Base-by-base conservation (phyloP, 306 rosid species). In the Ammopiptanthus mongolicus region DNA sequence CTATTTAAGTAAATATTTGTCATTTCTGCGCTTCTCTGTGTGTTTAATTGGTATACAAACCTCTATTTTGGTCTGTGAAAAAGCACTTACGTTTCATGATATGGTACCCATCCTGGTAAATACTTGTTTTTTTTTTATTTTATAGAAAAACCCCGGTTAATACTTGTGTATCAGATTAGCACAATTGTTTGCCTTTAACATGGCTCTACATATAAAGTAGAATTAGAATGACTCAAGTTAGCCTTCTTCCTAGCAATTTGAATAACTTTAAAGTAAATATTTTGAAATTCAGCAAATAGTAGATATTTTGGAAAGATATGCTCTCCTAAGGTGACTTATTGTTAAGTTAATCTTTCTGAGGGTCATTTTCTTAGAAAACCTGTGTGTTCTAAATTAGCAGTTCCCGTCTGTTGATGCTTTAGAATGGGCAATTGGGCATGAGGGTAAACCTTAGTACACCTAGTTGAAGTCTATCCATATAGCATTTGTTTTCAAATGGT, bases 151-250 rank as follows among this genome's bases (percentile, higher is more conserved):
- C 1, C 7, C 42, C 8, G 42, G 42, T 37, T 7, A 37, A 37
- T 37, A 37, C 28, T 25, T 31, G 8, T 41, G 23, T 53, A 36
- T 31, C 11, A 37, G 31, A 68, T 63, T 61, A 62, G n/a, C 14
- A 42, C 56, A 62, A 14, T 41, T 75, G 9, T 31, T 29, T 61
- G 33, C 59, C 39, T 69, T 69, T 60, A n/a, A 60, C 56, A 69
- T 68, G 73, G 61, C 51, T 58, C 15, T 74, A n/a, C 41, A 6
- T 60, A 73, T 68, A 59, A 17, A 29, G 67, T 68, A 34, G 59
- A 36, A 50, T 67, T 42, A 4, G 28, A 29, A n/a, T 67, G 39
- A 80, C 21, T 56, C 21, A 74, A 58, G 28, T 14, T 36, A 66
- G 14, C 75, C 51, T 77, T 59, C 41, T 29, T 42, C 50, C 25